Base-by-base conservation (phyloP, 2,329 filamentous ascomycete genomes). In the Epichloe hybrida region DNA sequence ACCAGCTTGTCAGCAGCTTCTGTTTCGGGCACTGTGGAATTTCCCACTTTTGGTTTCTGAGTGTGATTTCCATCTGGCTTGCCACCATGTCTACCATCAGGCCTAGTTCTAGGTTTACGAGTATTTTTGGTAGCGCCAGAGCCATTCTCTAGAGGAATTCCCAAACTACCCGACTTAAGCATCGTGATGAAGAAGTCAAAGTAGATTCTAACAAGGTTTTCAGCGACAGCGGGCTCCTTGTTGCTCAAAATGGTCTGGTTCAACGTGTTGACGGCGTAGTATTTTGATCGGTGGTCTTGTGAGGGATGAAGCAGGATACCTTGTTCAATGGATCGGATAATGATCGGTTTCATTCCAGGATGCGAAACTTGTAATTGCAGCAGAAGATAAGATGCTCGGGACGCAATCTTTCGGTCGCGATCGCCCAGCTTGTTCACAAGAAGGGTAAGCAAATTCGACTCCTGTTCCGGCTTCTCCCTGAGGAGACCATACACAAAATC, bases 341-440 rank as follows among this genome's bases (percentile, higher is more conserved):
- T 85, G 49, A 94, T 83, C 15, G 80, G 75, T 67, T 96, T 97
- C 93, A 98, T 98, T 50, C 88, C 77, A 0, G 93, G 93, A 64
- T 98, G 93, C 0, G 84, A 81, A 53, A 83, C 86, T 62, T 96
- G 81, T 7, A 98, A 74, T 64, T 98, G 93, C 49, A 98, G 75
- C n/a, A 98, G 74, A 43, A 97, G 77, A 66, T 95, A 95, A 0
- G 93, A 97, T 2, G 91, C 85, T 53, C 90, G 81, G 4, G 93
- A 98, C 1, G 93, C 84, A 60, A 98, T 94, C 68, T 97, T 98
- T 64, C 89, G 89, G 57, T 95, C 88, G 43, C 86, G 87, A 64
- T 98, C 93, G 59, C 94, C 91, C 27, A 98, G 79, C 68, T 98
- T 98, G 73, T 97, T 97, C 58, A 98, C 88, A 52, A 98, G 71